Evolutionary conservation across 2,329 filamentous ascomycete genomes (phyloP).

Genomic region (Venturia asperata): DNA sequence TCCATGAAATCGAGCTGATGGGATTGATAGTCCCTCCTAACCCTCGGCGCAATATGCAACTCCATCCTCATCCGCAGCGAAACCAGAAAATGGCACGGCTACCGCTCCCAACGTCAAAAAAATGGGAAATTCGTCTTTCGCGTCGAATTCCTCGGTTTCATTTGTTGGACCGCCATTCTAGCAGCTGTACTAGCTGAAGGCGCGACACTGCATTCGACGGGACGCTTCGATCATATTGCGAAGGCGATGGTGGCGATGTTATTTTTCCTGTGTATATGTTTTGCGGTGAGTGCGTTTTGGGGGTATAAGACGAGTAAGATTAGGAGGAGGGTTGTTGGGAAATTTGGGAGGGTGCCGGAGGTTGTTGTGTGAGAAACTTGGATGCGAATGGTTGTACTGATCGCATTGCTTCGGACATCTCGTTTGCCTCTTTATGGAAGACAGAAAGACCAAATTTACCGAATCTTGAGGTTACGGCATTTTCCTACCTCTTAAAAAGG

Average conservation of each 20-base stretch:
- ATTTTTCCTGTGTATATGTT: conserved; percentile 5
- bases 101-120: background rate
- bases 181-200: background rate
- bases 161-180: background rate
- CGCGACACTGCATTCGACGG: background rate
- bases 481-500: too few species aligned
- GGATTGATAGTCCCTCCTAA: background rate
- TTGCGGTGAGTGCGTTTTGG: background rate
- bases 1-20: background rate
- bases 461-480: too few species aligned
- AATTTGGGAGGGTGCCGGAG: conserved; percentile 2
- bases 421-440: too few species aligned
- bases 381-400: background rate
- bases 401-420: too few species aligned
- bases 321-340: background rate
- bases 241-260: conserved; percentile 11
- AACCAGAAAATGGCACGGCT: conserved; percentile 8
- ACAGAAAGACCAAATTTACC: too few species aligned
- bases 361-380: background rate
- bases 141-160: background rate
- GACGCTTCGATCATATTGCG: conserved; percentile 5
- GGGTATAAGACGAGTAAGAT: background rate
- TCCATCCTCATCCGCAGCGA: conserved; percentile 7
- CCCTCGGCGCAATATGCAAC: background rate
- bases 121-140: conserved; percentile 14